Evolutionary conservation across 148 eudicot species (phyloP), one percentile per base, ranked within the genome.

Genomic region (Mesembryanthemum crystallinum): DNA sequence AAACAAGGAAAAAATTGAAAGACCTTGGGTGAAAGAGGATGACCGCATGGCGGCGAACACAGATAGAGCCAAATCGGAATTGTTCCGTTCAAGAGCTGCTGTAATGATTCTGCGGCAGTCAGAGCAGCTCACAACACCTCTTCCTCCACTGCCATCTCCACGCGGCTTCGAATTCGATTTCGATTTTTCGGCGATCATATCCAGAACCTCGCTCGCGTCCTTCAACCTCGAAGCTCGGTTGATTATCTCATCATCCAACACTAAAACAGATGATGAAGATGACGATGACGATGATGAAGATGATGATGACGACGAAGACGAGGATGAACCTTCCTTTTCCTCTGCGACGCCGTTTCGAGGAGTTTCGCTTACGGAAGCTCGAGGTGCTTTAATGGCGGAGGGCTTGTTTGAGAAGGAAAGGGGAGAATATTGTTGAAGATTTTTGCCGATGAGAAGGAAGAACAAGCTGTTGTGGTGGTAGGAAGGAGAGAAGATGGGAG

Each of bases 41-140:
- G 87, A 89, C 24, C 93, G 93, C 98, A 92, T 95, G 54, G 97
- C 97, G 61, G 74, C 43, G 79, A 88, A 88, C 64, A 95, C 43
- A 20, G 97, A 92, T 42, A 95, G 76, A 0, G 97, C 97, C 83
- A 95, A 83, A n/a, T 89, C 91, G 21, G 88, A 83, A 85, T 95
- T 95, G 60, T 77, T 75, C 49, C 90, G 82, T 55, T 85, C 82
- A 79, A 95, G 79, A 11, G 99, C 94, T 0, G 97, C 92, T 1
- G 80, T 77, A 49, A 95, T 87, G 25, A 95, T 91, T 71, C 79
- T 79, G 73, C 91, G 81, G 67, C 94, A 95, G 37, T 91, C 97
- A 0, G 74, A 54, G 57, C 64, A 51, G 33, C 86, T 85, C 52
- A 92, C 81, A 32, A 87, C 86, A 25, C 90, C 91, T 14, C 87